A percentile compares a stretch with the other conserved stretches of the same genome.
These are phyloP conservation scores for Colletotrichum neosansevieriae DNA, from an alignment of 2,329 filamentous ascomycete species.

Conservation along the genomic window DNA sequence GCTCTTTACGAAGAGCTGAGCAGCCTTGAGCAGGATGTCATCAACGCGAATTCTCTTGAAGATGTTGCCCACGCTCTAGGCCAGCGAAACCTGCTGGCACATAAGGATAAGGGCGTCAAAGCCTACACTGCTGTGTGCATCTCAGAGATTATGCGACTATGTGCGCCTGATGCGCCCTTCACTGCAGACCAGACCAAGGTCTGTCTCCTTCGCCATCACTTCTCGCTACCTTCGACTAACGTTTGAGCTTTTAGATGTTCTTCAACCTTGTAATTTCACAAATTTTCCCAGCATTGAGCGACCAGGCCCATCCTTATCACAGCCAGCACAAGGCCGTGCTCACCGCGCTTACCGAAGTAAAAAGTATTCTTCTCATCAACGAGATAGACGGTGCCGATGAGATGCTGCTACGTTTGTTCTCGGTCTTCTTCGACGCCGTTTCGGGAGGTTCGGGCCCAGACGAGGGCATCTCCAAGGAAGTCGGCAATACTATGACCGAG, in stretches of 20 bases:
- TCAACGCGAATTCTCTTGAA: constrained; percentile 84
- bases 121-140: constrained; percentile 90
- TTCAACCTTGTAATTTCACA: constrained; percentile 89
- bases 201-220: constrained; percentile 44
- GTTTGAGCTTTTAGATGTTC: constrained; percentile 75
- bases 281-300: constrained; percentile 85
- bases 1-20: constrained; percentile 84
- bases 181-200: constrained; percentile 92
- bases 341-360: constrained; percentile 88
- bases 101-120: constrained; percentile 94
- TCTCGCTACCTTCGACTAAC: constrained; percentile 18
- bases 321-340: constrained; percentile 93
- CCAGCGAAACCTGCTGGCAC: constrained; percentile 82
- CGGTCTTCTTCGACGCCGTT: constrained; percentile 90
- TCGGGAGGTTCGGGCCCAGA: constrained; percentile 82
- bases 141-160: constrained; percentile 92
- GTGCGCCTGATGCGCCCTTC: constrained; percentile 95
- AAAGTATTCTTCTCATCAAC: constrained; percentile 91
- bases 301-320: constrained; percentile 91
- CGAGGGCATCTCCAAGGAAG: constrained; percentile 90
- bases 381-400: constrained; percentile 87
- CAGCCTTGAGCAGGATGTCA: constrained; percentile 87
- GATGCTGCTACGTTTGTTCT: constrained; percentile 85
- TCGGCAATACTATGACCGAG: constrained; percentile 91
- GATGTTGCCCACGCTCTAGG: constrained; percentile 88